These are phyloP conservation scores for Paratinospora sagittata DNA, from an alignment of 164 flowering plant species.

Conservation along the genomic window DNA sequence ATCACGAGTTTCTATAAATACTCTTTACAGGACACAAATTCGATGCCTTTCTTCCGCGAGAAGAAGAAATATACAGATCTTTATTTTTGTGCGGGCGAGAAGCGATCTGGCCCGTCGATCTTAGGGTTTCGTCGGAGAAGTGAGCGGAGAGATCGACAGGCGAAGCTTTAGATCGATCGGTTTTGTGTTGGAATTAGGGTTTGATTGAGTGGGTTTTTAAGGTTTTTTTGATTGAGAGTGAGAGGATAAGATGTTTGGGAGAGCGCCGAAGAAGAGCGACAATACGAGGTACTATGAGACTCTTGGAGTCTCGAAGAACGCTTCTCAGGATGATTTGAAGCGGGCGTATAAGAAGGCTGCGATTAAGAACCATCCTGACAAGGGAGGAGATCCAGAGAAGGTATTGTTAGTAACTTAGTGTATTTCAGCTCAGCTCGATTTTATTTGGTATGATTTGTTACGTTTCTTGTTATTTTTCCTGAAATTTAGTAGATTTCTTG, in stretches of 20 bases:
- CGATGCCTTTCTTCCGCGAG: background rate
- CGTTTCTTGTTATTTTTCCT: background rate
- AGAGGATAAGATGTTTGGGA: slow-evolving; percentile 60
- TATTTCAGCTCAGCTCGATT: background rate
- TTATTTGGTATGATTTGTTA: background rate
- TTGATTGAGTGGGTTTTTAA: background rate
- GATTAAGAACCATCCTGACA: slow-evolving; percentile 93
- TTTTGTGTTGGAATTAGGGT: background rate
- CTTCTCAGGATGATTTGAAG: slow-evolving; percentile 82
- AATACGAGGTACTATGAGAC: slow-evolving; percentile 74
- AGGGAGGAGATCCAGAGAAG: slow-evolving; percentile 99
- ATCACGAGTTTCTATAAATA: background rate
- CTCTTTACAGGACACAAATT: background rate
- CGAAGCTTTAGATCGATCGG: background rate
- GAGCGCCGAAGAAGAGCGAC: slow-evolving; percentile 86
- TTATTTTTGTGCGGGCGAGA: background rate
- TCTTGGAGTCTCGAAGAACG: slow-evolving; percentile 72
- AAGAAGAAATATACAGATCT: no score
- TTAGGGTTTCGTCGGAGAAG: background rate
- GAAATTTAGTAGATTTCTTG: background rate
- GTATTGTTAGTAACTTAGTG: slow-evolving; percentile 25
- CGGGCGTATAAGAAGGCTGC: slow-evolving; percentile 91
- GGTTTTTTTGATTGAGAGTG: background rate
- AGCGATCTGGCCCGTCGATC: background rate
- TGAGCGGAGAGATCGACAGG: background rate